A percentile compares a stretch with the other conserved stretches of the same genome.
Conservation (phyloP, 306 rosid species). For the Prunus dulcis region DNA sequence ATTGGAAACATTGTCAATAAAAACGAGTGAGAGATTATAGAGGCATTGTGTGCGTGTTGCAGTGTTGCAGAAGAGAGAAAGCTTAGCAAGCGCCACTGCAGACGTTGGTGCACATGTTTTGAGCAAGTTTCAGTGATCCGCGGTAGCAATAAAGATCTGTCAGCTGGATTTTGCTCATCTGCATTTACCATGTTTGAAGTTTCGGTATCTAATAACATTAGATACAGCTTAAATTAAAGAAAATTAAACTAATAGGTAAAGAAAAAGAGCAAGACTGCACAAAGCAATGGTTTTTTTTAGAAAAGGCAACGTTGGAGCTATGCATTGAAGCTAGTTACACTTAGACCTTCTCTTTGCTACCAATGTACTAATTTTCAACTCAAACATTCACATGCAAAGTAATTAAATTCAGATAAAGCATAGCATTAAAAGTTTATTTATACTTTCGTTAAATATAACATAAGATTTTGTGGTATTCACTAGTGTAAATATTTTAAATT, state of each 20-base stretch:
- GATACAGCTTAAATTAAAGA: not conserved
- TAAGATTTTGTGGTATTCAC: too few relatives aligned
- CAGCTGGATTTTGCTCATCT: not conserved
- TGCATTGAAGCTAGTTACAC: not conserved
- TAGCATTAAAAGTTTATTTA: too few relatives aligned
- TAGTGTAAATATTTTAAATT: too few relatives aligned
- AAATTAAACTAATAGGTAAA: too few relatives aligned
- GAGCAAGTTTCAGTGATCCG: conserved; percentile 8
- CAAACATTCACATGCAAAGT: too few relatives aligned
- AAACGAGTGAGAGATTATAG: not conserved
- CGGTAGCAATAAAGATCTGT: not conserved
- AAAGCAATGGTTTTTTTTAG: not conserved
- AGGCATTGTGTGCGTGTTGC: not conserved
- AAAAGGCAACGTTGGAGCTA: not conserved
- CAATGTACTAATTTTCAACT: not conserved
- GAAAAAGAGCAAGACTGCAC: not conserved
- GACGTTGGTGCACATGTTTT: conserved; percentile 13
- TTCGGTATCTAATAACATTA: not conserved
- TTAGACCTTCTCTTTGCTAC: not conserved
- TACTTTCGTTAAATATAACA: too few relatives aligned
- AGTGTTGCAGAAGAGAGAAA: not conserved
- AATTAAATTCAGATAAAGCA: too few relatives aligned
- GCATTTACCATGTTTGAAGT: not conserved
- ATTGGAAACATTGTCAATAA: not conserved
- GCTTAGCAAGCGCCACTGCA: conserved; percentile 4